Evolutionary conservation across 768 basidiomycete genomes (phyloP), one percentile per base, ranked within the genome.

Genomic region (Kwoniella bestiolae): DNA sequence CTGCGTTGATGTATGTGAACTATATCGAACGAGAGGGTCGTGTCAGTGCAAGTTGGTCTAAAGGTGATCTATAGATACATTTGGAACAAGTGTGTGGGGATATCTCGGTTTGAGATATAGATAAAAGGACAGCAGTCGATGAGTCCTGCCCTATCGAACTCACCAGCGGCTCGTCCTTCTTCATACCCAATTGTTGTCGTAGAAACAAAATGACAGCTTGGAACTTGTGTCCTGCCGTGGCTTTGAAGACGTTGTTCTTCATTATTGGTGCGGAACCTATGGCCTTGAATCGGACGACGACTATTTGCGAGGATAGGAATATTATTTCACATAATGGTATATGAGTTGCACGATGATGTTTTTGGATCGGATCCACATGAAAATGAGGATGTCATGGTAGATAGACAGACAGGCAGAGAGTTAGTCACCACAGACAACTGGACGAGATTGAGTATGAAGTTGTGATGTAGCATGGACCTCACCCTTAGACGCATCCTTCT

Each of bases 221-320:
- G 74, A 97, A 99, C 59, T 90, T 86, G 79, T 96, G 94, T 44
- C 90, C 89, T 12, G 94, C 91, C 0, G 94, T 93, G 76, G 97
- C 94, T 85, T 94, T 95, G 87, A 93, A 97, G 73, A 94, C 91
- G 83, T 95, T 97, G 83, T 95, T 92, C 83, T 91, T 94, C 94
- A 99, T 96, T 75, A 99, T 94, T 0, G 95, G 95, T 1, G 94
- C 95, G 73, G 95, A 94, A 50, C 95, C 95, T 9, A 96, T 91
- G 2, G 95, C 94, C 80, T 94, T 94, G 87, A 99, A 99, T 47
- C 94, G 89, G 9, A 99, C 92, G 67, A 97, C 89, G 56, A 97
- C 95, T 98, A 79, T 14, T n/a, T 2, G 31, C 25, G n/a, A 34
- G 34, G 0, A 5, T 1, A 14, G 28, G 6, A 28, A 23, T 12